Conservation (phyloP, 2,329 filamentous ascomycete species). For the Graphiopsis chlorocephala region DNA sequence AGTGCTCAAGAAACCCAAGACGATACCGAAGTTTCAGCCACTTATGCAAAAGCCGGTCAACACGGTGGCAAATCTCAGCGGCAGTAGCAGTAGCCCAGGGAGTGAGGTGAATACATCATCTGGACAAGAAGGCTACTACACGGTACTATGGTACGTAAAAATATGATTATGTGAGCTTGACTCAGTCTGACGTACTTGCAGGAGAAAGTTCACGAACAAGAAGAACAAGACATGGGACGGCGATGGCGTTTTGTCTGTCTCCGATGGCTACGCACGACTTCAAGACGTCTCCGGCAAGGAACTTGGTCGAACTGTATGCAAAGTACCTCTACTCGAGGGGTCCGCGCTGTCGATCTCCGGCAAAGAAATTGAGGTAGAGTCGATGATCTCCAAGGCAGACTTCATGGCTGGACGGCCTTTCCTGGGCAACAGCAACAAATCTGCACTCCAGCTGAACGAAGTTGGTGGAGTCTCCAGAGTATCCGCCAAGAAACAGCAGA, state of each 20-base stretch:
- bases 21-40: conserved; percentile 23
- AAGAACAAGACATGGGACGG: conserved; percentile 79
- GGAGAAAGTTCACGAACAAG: conserved; percentile 67
- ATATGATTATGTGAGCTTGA: background rate
- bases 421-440: conserved; percentile 29
- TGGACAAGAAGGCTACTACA: conserved; percentile 41
- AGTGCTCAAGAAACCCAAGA: conserved; percentile 31
- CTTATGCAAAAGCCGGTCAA: conserved; percentile 31
- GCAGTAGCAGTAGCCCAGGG: conserved; percentile 14
- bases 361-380: conserved; percentile 68
- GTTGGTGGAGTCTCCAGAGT: conserved; percentile 26
- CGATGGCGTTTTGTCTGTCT: conserved; percentile 62
- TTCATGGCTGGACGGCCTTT: conserved; percentile 31
- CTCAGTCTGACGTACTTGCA: conserved; percentile 27
- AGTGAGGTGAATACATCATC: conserved; percentile 16
- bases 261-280: conserved; percentile 57
- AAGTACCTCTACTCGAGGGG: conserved; percentile 57
- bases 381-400: conserved; percentile 58
- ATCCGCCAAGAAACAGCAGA: conserved; percentile 32
- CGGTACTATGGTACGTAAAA: conserved; percentile 39
- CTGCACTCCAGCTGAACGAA: conserved; percentile 27
- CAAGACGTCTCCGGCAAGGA: conserved; percentile 63
- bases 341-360: conserved; percentile 61
- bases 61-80: conserved; percentile 26
- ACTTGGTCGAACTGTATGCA: conserved; percentile 58